Percentiles rank a stretch among this genome's conserved stretches.
Evolutionary conservation across 148 eudicot genomes (phyloP).

Genomic region (Euryodendron excelsum): DNA sequence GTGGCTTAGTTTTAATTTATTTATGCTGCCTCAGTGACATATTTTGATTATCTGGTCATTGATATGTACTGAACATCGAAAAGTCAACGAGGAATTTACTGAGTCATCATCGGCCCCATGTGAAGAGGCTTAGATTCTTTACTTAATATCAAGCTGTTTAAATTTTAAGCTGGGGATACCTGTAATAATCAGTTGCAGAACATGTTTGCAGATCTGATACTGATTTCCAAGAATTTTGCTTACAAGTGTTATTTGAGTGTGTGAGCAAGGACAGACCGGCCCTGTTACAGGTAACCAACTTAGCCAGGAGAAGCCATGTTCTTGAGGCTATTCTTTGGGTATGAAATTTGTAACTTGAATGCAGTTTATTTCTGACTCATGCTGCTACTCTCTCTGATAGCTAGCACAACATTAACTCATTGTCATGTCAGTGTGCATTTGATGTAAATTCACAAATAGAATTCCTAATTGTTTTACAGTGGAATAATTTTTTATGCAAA

Average conservation of each 20-base stretch:
- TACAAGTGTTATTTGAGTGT: conserved; percentile 93
- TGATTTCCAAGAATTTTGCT: conserved; percentile 90
- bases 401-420: background rate
- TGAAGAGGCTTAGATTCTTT: background rate
- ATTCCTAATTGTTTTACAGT: background rate
- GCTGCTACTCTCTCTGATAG: background rate
- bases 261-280: conserved; percentile 98
- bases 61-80: too few relatives aligned
- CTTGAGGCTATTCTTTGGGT: background rate
- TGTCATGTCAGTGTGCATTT: background rate
- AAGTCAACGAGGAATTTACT: background rate
- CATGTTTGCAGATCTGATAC: conserved; percentile 57
- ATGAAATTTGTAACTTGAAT: background rate
- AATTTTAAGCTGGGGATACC: background rate
- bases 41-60: too few relatives aligned
- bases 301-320: background rate
- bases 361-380: background rate
- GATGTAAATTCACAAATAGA: background rate
- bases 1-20: too few relatives aligned
- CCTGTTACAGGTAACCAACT: conserved; percentile 64
- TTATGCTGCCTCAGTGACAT: too few relatives aligned
- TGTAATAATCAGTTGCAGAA: background rate
- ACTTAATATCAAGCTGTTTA: background rate
- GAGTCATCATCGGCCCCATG: background rate
- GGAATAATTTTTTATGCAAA: background rate